phyloP scores from a whole-genome alignment of 106 monocot genomes.

The Dendrobium catenatum region DNA sequence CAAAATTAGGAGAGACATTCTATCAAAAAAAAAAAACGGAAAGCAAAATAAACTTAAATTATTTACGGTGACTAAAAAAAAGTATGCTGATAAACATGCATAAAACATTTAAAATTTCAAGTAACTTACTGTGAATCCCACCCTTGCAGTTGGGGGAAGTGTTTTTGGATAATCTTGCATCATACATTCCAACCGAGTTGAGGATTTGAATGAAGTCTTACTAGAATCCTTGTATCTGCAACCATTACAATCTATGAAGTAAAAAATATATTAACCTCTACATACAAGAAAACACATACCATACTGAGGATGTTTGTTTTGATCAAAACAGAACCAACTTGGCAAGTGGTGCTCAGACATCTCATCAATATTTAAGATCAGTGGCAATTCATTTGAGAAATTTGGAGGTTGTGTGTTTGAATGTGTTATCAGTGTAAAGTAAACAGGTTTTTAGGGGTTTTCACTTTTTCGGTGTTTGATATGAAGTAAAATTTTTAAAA shows the following conservation, averaged over 20 bases:
- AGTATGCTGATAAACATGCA: background rate
- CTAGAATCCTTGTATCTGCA: slow-evolving; percentile 83
- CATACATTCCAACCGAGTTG: slow-evolving; percentile 96
- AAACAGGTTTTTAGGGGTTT: no score
- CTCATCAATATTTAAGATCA: background rate
- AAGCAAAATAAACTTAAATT: background rate
- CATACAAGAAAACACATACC: background rate
- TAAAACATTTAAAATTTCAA: background rate
- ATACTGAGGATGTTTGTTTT: background rate
- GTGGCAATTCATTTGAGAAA: background rate
- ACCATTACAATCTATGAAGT: background rate
- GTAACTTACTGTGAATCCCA: slow-evolving; percentile 86
- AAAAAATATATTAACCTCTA: background rate
- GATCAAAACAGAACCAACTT: background rate
- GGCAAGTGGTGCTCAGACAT: no score
- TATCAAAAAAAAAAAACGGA: background rate
- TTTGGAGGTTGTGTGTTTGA: background rate
- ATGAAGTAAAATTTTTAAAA: no score
- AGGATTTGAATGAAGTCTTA: slow-evolving; percentile 86
- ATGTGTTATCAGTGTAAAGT: no score
- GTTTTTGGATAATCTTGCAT: slow-evolving; percentile 99
- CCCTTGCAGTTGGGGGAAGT: slow-evolving; percentile 69
- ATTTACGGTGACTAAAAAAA: background rate
- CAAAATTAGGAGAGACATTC: background rate
- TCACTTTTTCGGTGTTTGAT: no score